A percentile compares a stretch with the other conserved stretches of the same genome.
Conservation (phyloP, 192 early-diverging fungal species). For the Mortierella alpina region DNA sequence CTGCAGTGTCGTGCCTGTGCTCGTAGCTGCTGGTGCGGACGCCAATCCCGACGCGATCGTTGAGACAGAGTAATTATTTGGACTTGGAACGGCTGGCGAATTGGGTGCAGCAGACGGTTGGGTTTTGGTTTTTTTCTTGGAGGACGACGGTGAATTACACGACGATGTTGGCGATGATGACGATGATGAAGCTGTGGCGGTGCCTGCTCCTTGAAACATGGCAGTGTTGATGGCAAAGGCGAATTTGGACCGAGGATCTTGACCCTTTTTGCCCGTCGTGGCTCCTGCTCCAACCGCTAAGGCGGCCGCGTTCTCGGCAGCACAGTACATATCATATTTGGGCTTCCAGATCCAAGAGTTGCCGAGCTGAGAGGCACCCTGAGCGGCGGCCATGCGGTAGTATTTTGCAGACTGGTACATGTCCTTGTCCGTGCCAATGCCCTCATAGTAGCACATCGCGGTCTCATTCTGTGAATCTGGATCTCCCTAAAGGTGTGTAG, state of each 20-base stretch:
- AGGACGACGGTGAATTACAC: not conserved
- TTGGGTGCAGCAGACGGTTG: not conserved
- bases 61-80: conserved; percentile 9
- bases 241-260: not conserved
- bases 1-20: not conserved
- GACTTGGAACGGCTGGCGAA: not conserved
- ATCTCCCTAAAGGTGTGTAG: conserved; percentile 61
- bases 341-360: conserved; percentile 88
- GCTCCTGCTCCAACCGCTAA: not conserved
- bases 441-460: conserved; percentile 77
- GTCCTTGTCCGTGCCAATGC: conserved; percentile 79
- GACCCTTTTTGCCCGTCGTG: not conserved
- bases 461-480: conserved; percentile 81
- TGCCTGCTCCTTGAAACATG: not conserved
- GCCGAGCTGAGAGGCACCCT: conserved; percentile 79
- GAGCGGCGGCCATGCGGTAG: conserved; percentile 78
- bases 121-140: not conserved
- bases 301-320: conserved; percentile 21
- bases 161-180: conserved; percentile 1
- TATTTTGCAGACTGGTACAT: conserved; percentile 80
- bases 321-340: conserved; percentile 73
- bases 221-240: conserved; percentile 16
- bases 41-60: conserved; percentile 32
- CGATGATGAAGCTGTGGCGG: not conserved
- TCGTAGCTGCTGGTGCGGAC: conserved; percentile 22